phyloP scores from a whole-genome alignment of 1,284 basidiomycete genomes.

The Malassezia sp. region DNA sequence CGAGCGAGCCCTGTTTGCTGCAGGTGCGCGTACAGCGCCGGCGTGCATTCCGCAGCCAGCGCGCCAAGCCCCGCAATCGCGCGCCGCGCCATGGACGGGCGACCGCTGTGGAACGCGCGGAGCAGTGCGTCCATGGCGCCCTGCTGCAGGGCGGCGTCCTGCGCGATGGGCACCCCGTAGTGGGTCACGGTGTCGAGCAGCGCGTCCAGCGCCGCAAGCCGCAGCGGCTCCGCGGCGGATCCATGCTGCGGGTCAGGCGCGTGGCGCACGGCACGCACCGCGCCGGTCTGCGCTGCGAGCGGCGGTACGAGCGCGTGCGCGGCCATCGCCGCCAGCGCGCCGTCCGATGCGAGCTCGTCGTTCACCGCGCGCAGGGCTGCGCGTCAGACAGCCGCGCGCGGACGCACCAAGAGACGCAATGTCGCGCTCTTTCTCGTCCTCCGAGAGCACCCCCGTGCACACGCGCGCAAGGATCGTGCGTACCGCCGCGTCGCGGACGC shows the following conservation, averaged over 20 bases:
- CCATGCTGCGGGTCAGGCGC: too few relatives aligned
- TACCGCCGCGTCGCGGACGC: slow-evolving; percentile 69
- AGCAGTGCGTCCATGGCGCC: slow-evolving; percentile 5
- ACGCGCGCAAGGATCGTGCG: slow-evolving; percentile 74
- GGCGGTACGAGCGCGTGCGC: slow-evolving; percentile 2
- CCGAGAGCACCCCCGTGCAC: slow-evolving; percentile 68
- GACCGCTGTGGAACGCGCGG: slow-evolving; percentile 10
- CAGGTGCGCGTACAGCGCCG: slow-evolving; percentile 14
- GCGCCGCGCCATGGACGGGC: slow-evolving; percentile 29
- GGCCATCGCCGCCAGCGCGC: background rate
- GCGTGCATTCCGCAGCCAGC: slow-evolving; percentile 49
- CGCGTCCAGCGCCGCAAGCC: slow-evolving; percentile 2
- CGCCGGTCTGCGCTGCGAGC: slow-evolving; percentile 55
- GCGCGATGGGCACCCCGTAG: background rate
- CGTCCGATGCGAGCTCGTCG: slow-evolving; percentile 1
- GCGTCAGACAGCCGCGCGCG: background rate
- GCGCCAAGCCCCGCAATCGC: slow-evolving; percentile 56
- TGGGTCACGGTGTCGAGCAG: slow-evolving; percentile 6
- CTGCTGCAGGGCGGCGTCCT: background rate
- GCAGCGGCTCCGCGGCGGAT: slow-evolving; percentile 1
- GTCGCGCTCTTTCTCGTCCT: slow-evolving; percentile 80
- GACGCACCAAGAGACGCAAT: slow-evolving; percentile 70
- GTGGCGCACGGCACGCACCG: slow-evolving; percentile 33
- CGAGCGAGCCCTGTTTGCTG: slow-evolving; percentile 2
- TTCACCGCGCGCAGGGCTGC: slow-evolving; percentile 5